Conservation (phyloP, 2,329 filamentous ascomycete genomes). For the Cephalotrichum gorgonifer region DNA sequence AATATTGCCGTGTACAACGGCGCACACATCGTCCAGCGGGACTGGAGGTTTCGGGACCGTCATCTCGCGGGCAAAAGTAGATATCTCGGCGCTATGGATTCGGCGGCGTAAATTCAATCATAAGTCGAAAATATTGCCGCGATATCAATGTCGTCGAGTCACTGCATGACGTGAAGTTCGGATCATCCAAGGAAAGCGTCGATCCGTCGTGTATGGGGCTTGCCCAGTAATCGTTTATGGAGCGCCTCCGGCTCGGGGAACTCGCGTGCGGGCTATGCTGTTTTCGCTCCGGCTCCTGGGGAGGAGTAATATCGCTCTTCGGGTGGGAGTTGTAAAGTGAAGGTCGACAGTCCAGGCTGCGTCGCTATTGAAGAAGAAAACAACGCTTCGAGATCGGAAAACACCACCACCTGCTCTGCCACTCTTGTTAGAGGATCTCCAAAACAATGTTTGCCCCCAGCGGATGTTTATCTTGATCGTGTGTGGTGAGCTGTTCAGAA, state of each 20-base stretch:
- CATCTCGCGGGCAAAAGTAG: conserved; percentile 37
- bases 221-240: not conserved
- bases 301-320: not conserved
- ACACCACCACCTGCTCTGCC: not conserved
- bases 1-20: conserved; percentile 67
- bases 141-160: not conserved
- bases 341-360: conserved; percentile 4
- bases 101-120: not conserved
- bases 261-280: not conserved
- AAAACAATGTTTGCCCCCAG: conserved; percentile 13
- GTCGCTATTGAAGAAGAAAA: conserved; percentile 2
- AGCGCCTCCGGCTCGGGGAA: not conserved
- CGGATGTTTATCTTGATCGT: not conserved
- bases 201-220: not conserved
- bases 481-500: conserved; percentile 15
- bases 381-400: not conserved
- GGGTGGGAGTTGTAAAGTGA: not conserved
- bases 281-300: not conserved
- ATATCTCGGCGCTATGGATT: not conserved
- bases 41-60: conserved; percentile 59
- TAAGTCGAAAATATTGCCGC: not conserved
- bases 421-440: conserved; percentile 12
- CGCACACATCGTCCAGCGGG: conserved; percentile 68
- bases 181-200: not conserved
- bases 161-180: not conserved